phyloP scores from a whole-genome alignment of 1,284 basidiomycete genomes.

The Agaricales sp. region DNA sequence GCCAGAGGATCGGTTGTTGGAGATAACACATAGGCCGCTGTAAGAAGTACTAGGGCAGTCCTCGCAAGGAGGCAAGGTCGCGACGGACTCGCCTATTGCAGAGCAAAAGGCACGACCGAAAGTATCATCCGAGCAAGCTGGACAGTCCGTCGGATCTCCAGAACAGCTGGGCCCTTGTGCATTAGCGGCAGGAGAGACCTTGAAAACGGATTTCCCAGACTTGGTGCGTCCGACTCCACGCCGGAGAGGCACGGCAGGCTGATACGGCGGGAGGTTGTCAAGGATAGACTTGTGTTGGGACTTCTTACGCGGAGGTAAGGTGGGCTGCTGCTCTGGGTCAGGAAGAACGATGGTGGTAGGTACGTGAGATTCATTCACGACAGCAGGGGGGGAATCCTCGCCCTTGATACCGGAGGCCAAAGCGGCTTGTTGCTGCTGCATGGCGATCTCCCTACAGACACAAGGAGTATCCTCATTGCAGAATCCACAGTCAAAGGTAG shows the following conservation, averaged over 20 bases:
- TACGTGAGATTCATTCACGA: conserved; percentile 14
- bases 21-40: conserved; percentile 11
- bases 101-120: conserved; percentile 84
- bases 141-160: conserved; percentile 51
- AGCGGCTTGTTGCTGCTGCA: conserved; percentile 28
- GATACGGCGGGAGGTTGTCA: conserved; percentile 67
- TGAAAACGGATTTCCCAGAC: conserved; percentile 40
- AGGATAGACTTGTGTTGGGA: conserved; percentile 42
- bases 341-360: conserved; percentile 17
- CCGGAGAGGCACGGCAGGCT: conserved; percentile 67
- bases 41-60: conserved; percentile 35
- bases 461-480: conserved; percentile 64
- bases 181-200: conserved; percentile 24
- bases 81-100: conserved; percentile 55
- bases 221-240: conserved; percentile 25
- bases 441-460: conserved; percentile 57
- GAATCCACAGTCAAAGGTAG: conserved; percentile 50
- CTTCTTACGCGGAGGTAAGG: conserved; percentile 7
- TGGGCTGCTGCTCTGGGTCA: conserved; percentile 11
- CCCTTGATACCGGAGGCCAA: conserved; percentile 23
- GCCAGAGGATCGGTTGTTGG: not conserved
- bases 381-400: conserved; percentile 14
- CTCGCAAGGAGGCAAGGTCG: conserved; percentile 36
- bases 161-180: conserved; percentile 23
- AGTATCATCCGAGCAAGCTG: conserved; percentile 69